Percentiles rank a stretch among this genome's conserved stretches.
Conservation (phyloP, 1,284 basidiomycete genomes). For the Trichosporon faecale region DNA sequence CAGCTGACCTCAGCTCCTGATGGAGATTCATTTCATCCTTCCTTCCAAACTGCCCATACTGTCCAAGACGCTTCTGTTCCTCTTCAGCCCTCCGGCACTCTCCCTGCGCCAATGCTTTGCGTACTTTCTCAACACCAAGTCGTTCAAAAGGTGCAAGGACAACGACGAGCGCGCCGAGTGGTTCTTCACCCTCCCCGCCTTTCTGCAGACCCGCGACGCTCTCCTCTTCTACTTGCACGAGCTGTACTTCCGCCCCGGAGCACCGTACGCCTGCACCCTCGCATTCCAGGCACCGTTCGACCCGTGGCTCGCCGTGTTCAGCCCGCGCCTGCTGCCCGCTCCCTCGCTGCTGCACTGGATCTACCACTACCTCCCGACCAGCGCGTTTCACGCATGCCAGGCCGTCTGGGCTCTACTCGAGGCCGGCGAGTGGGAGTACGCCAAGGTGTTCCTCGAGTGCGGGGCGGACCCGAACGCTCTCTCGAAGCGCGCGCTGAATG, state of each 20-base stretch:
- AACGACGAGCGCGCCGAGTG: not conserved
- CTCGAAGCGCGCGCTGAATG: not conserved
- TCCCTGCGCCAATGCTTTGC: not conserved
- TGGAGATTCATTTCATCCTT: not conserved
- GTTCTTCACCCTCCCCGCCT: not conserved
- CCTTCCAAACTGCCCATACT: not conserved
- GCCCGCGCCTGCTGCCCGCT: not conserved
- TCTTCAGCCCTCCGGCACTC: not conserved
- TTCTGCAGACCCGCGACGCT: not conserved
- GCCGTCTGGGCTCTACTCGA: not conserved
- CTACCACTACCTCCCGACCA: not conserved
- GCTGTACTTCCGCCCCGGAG: not conserved
- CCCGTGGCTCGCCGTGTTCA: not conserved
- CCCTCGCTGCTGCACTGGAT: not conserved
- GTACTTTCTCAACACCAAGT: not conserved
- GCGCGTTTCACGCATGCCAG: not conserved
- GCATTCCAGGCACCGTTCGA: not conserved
- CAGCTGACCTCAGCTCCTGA: not conserved
- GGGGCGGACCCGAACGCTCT: not conserved
- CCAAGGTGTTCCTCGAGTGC: constrained; percentile 1
- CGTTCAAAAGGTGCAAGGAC: not conserved
- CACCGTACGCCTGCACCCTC: not conserved
- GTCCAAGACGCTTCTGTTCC: not conserved
- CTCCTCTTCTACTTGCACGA: not conserved
- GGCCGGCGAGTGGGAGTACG: not conserved